phyloP scores from a whole-genome alignment of 2,329 filamentous ascomycete species.

The Rhynchosporium agropyri region DNA sequence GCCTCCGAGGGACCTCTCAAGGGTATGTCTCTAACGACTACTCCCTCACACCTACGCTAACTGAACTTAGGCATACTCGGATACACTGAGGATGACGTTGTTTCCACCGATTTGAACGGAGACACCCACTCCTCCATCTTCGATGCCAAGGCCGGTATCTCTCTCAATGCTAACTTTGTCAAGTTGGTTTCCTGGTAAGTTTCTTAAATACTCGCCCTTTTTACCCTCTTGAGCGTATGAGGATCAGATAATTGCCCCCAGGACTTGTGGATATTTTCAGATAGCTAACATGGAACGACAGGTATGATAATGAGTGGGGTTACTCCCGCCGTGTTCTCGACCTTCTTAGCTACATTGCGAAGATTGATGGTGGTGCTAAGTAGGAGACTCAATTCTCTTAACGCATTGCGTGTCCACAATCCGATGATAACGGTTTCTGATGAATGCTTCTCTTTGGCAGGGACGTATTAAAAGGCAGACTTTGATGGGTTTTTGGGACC shows the following conservation, averaged over 20 bases:
- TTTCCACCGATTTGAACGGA: conserved; percentile 92
- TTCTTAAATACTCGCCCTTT: neutral
- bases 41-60: conserved; percentile 24
- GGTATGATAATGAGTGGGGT: conserved; percentile 99
- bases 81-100: conserved; percentile 97
- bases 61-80: conserved; percentile 67
- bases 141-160: conserved; percentile 98
- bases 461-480: conserved; percentile 40
- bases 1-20: conserved; percentile 82
- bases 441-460: conserved; percentile 36
- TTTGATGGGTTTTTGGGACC: conserved; percentile 31
- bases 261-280: too few species aligned
- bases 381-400: conserved; percentile 36
- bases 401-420: conserved; percentile 13
- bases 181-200: conserved; percentile 94
- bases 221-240: neutral
- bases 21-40: conserved; percentile 57
- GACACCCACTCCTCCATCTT: conserved; percentile 96
- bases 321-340: conserved; percentile 96
- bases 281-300: conserved; percentile 56
- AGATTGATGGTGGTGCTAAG: conserved; percentile 62
- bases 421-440: conserved; percentile 36
- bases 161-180: conserved; percentile 97
- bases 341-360: conserved; percentile 77
- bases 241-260: too few species aligned